Conservation (phyloP, 208 protist genomes). For the Acanthamoeba culbertsoni region DNA sequence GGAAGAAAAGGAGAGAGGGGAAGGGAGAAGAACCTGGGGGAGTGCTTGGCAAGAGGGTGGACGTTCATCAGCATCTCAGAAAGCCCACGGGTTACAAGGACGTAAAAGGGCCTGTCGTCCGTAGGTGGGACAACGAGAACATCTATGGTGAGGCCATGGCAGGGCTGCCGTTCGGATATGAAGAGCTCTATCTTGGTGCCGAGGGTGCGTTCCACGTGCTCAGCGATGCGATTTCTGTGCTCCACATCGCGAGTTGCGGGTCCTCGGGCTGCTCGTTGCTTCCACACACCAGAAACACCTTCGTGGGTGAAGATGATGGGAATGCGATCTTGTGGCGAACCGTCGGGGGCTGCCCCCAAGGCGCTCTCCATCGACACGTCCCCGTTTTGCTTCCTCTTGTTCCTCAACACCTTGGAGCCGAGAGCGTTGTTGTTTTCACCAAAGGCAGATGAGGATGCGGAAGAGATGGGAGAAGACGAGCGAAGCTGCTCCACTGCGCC, state of each 20-base stretch:
- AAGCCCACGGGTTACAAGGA: slow-evolving; percentile 14
- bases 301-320: slow-evolving; percentile 35
- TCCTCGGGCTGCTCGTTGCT: background rate
- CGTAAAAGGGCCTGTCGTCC: slow-evolving; percentile 33
- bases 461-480: background rate
- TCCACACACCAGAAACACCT: slow-evolving; percentile 4
- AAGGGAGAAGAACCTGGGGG: background rate
- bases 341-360: background rate
- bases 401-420: background rate
- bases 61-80: slow-evolving; percentile 47
- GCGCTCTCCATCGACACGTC: background rate
- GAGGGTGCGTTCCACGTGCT: slow-evolving; percentile 16
- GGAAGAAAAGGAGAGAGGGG: background rate
- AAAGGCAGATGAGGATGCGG: background rate
- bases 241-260: slow-evolving; percentile 24
- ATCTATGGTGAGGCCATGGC: slow-evolving; percentile 26
- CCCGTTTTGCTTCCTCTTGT: background rate
- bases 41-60: slow-evolving; percentile 6
- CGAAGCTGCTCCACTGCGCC: background rate
- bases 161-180: slow-evolving; percentile 27
- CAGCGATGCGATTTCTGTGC: slow-evolving; percentile 11
- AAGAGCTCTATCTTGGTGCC: slow-evolving; percentile 50
- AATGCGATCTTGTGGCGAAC: background rate
- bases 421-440: background rate
- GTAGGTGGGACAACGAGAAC: slow-evolving; percentile 30